Base-by-base conservation (phyloP, 2,329 filamentous ascomycete species). In the Claviceps sp. region DNA sequence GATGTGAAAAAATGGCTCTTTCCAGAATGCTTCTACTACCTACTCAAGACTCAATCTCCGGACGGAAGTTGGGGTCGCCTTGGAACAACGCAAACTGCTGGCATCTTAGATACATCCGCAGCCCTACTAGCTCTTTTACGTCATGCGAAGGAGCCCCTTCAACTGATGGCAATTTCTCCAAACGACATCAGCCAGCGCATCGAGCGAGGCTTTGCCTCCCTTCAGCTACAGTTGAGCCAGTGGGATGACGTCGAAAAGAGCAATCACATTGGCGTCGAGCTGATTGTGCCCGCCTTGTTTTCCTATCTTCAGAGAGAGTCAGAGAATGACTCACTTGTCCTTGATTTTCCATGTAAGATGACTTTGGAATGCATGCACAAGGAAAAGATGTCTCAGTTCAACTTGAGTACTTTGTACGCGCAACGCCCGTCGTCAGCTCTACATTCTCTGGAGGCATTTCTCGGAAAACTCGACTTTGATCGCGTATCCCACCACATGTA, bases 361-460 rank as follows among this genome's bases (percentile, higher is more conserved):
- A 10, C 46, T 8, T 48, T 56, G 7, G 41, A 40, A 10, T 34
- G 19, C n/a, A 50, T 55, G 13, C 8, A 51, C 48, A 17, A 22
- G n/a, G 37, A 17, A 5, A 53, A 47, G 13, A 34, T 50, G 34
- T 13, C 40, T 14, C 51, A 30, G 14, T 52, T 52, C 51, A 19
- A 30, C 4, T 24, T 43, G 3, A 38, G 47, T 11, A 10, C 16
- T 5, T 30, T 48, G 1, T 39, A 50, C 10, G 30, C 22, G 3
- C 3, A 13, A 16, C 37, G 6, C 3, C 24, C 40, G 6, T 38
- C 45, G 2, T 40, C 51, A 26, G 30, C 19, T 17, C 19, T 53
- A n/a, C 50, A 52, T 43, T 60, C 57, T 4, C 51, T 60, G 10
- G 58, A 60, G 50, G 48, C 56, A 1, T 56, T 60, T 17, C 43